Base-by-base conservation (phyloP, 148 eudicot species). In the Camellia sinensis region DNA sequence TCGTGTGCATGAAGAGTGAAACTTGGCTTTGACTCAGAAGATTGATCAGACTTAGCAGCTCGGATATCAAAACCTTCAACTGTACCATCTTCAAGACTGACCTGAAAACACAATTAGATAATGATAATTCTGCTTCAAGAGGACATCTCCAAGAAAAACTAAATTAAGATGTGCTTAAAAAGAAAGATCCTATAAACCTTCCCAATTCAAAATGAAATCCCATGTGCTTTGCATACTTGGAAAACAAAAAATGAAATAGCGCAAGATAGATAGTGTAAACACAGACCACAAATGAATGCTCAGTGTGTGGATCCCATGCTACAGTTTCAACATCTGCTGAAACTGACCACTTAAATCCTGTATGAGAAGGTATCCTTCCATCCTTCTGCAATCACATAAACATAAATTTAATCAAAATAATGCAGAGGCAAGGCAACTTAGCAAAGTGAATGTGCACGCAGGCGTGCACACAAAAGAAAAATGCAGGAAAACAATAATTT, bases 1-100 rank as follows among this genome's bases (percentile, higher is more conserved):
- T 95, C 97, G 75, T 95, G 98, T 15, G 98, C 98, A 85, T 95
- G 97, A 73, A 95, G 84, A 73, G 97, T 93, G 82, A 93, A 95
- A 76, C 85, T 85, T 48, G 97, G 91, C 81, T 90, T 88, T 56
- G 85, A 72, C 29, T 86, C 85, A 45, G 94, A 82, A 66, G 86
- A 88, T 78, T 71, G 75, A 52, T 71, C 43, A 52, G 59, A 71
- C 60, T 50, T 71, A 2, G 75, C 75, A 22, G 75, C 75, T 77
- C 98, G 89, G 71, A 91, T 90, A 82, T 95, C 98, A 82, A 93
- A 92, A 63, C 97, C 94, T 71, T 80, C 78, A 76, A 95, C 91
- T 57, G 82, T 89, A 71, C 98, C 98, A 83, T 93, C 86, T 79
- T 95, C 97, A 73, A 93, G 98, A 85, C 97, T 93, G 61, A 89